Evolutionary conservation across 805 yeast species (phyloP).

Genomic region (Blastobotrys attinorum): DNA sequence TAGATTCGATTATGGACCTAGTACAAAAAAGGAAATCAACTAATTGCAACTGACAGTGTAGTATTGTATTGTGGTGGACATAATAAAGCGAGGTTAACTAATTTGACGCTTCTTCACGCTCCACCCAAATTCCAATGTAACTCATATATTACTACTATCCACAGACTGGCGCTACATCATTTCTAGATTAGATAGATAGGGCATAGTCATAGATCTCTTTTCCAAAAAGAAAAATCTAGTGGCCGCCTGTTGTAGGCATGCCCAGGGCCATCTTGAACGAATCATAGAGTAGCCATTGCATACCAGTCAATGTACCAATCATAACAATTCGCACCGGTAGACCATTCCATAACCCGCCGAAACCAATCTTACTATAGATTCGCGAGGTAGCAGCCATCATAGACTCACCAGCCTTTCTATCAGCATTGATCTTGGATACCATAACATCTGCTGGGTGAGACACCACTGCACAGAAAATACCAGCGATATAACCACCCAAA

Average conservation of each 20-base stretch:
- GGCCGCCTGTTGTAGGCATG: conserved; percentile 93
- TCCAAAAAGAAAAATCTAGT: conserved; percentile 20
- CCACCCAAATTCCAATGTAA: too few relatives aligned
- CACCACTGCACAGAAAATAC: conserved; percentile 90
- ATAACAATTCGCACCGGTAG: conserved; percentile 90
- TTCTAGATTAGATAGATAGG: too few relatives aligned
- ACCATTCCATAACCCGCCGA: conserved; percentile 93
- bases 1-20: too few relatives aligned
- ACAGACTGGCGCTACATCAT: too few relatives aligned
- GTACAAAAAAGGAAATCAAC: too few relatives aligned
- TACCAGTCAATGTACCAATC: conserved; percentile 96
- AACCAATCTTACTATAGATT: conserved; percentile 79
- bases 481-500: conserved; percentile 94
- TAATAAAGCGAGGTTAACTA: too few relatives aligned
- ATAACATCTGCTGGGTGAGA: conserved; percentile 98
- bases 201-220: too few relatives aligned
- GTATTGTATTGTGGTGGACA: too few relatives aligned
- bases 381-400: conserved; percentile 58
- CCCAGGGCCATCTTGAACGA: conserved; percentile 91
- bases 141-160: too few relatives aligned
- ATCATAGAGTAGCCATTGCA: conserved; percentile 96
- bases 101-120: too few relatives aligned
- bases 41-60: too few relatives aligned
- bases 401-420: conserved; percentile 55
- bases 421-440: conserved; percentile 88